A percentile compares a stretch with the other conserved stretches of the same genome.
Conservation (phyloP, 2,329 filamentous ascomycete genomes). For the Aspergillus versicolor region DNA sequence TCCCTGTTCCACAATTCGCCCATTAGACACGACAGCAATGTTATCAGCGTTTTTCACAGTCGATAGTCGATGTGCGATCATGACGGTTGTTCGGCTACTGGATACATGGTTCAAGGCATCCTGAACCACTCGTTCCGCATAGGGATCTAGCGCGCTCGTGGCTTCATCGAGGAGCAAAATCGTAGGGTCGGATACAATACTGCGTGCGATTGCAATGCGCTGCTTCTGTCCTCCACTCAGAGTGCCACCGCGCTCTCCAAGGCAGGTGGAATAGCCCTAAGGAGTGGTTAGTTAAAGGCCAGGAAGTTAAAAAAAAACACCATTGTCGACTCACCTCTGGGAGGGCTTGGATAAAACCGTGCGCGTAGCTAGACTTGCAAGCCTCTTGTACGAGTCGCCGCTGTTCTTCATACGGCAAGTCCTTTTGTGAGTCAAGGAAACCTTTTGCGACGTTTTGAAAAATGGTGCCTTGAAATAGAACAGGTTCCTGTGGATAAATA, state of each 20-base stretch:
- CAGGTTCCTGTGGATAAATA: conserved; percentile 74
- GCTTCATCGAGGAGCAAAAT: conserved; percentile 92
- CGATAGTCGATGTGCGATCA: conserved; percentile 90
- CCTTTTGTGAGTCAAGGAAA: conserved; percentile 77
- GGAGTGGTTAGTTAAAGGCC: neutral
- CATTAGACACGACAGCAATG: conserved; percentile 87
- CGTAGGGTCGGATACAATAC: conserved; percentile 86
- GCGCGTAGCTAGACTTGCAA: conserved; percentile 86
- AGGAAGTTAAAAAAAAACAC: neutral
- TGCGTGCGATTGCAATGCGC: conserved; percentile 89
- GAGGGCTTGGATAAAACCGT: conserved; percentile 80
- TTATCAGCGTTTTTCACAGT: conserved; percentile 94
- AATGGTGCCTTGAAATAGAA: conserved; percentile 85
- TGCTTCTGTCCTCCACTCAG: conserved; percentile 96
- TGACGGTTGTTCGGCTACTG: conserved; percentile 86
- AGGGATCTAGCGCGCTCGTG: conserved; percentile 89
- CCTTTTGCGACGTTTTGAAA: conserved; percentile 85
- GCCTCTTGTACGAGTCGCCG: conserved; percentile 72
- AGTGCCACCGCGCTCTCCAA: conserved; percentile 88
- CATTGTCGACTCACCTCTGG: conserved; percentile 44
- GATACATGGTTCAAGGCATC: conserved; percentile 84
- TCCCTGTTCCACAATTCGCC: conserved; percentile 85
- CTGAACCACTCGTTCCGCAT: conserved; percentile 91
- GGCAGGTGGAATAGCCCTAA: conserved; percentile 87
- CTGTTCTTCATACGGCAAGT: conserved; percentile 64